A percentile compares a stretch with the other conserved stretches of the same genome.
Evolutionary conservation across 2,329 filamentous ascomycete genomes (phyloP).

Genomic region (Metarhizium brunneum): DNA sequence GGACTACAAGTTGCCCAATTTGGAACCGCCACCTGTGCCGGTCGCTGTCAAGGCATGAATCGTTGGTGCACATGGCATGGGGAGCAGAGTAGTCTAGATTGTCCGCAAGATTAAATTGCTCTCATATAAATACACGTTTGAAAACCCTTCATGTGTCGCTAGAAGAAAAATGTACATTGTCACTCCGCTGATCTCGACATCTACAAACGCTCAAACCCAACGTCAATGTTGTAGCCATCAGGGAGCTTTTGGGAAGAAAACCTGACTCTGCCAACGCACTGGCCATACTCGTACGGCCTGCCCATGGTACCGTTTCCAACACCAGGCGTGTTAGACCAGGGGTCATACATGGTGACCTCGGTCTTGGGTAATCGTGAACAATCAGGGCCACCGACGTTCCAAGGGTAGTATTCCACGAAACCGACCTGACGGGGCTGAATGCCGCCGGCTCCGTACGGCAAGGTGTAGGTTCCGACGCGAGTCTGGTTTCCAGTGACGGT

Average conservation of each 20-base stretch:
- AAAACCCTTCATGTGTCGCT: no score
- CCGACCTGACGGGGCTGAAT: constrained; percentile 8
- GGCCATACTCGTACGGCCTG: constrained; percentile 11
- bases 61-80: not conserved
- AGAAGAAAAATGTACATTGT: not conserved
- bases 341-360: constrained; percentile 8
- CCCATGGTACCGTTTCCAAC: constrained; percentile 8
- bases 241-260: not conserved
- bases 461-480: constrained; percentile 12
- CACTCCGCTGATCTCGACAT: not conserved
- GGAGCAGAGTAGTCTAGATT: not conserved
- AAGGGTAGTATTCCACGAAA: constrained; percentile 15
- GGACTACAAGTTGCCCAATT: not conserved
- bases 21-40: not conserved
- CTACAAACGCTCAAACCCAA: constrained; percentile 3
- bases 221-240: constrained; percentile 7
- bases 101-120: not conserved
- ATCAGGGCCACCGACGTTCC: constrained; percentile 9
- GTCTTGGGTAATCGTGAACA: constrained; percentile 12
- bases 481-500: constrained; percentile 1
- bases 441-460: constrained; percentile 9
- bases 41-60: not conserved
- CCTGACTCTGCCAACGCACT: constrained; percentile 8
- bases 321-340: constrained; percentile 8
- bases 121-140: no score